phyloP scores from a whole-genome alignment of 1,284 basidiomycete species.

The Marasmius sp. region DNA sequence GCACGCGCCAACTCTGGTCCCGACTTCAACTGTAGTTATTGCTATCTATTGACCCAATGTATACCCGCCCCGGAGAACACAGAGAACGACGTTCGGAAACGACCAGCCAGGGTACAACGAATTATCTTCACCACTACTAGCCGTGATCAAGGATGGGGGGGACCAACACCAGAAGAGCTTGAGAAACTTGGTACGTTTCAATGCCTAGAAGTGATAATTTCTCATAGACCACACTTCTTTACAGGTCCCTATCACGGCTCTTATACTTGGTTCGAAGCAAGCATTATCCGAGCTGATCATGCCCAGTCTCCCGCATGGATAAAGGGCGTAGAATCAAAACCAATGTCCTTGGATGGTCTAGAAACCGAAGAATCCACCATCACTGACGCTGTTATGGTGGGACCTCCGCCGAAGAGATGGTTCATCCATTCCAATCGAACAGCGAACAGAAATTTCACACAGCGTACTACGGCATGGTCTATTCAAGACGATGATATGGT shows the following conservation, averaged over 20 bases:
- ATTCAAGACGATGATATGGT: neutral
- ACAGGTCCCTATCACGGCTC: slow-evolving; percentile 28
- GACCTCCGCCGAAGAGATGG: neutral
- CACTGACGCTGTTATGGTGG: neutral
- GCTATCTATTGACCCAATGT: slow-evolving; percentile 31
- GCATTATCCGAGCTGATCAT: slow-evolving; percentile 20
- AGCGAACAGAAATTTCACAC: slow-evolving; percentile 5
- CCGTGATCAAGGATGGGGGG: slow-evolving; percentile 34
- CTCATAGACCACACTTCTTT: neutral
- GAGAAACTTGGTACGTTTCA: slow-evolving; percentile 2
- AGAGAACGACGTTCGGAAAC: neutral
- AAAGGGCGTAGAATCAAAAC: neutral
- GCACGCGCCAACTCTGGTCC: slow-evolving; percentile 11
- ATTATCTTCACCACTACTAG: slow-evolving; percentile 25
- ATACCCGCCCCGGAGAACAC: slow-evolving; percentile 17
- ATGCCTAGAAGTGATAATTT: slow-evolving; percentile 4
- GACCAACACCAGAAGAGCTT: slow-evolving; percentile 13
- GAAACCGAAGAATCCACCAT: neutral
- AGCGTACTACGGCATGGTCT: neutral
- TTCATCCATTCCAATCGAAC: neutral
- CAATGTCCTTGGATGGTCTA: neutral
- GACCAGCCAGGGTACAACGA: slow-evolving; percentile 15
- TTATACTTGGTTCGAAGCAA: slow-evolving; percentile 32
- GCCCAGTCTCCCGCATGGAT: slow-evolving; percentile 1
- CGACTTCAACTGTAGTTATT: slow-evolving; percentile 26